Base-by-base conservation (phyloP, 1,284 basidiomycete species). In the Ustilago trichophora region DNA sequence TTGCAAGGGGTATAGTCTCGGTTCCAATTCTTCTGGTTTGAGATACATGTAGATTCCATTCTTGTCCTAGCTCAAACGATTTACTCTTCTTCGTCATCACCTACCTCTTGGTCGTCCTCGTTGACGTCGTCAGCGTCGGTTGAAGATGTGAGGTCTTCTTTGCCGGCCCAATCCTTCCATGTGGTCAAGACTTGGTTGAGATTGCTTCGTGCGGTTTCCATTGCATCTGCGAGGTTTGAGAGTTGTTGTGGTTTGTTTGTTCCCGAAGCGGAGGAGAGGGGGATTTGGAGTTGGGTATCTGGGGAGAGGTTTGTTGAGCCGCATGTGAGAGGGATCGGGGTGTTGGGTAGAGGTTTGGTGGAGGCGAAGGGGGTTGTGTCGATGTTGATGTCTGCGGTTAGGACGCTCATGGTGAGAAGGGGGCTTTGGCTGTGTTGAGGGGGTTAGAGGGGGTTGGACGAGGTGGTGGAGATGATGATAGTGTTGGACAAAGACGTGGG, bases 151-250 rank as follows among this genome's bases (percentile, higher is more conserved):
- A 15, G n/a, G 6, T 33, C 38, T 29, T 71, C 58, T 19, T 71
- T 62, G 9, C 63, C 63, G 6, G 47, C 31, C 68, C 63, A 71
- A 19, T 62, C 57, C 24, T 70, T 70, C 67, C 67, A 70, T 3
- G 34, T 31, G 3, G 67, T 65, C 8, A 70, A 29, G n/a, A 65
- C 5, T 3, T 38, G 29, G 26, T 71, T 71, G 18, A 71, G 33
- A 9, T 37, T 35, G 2, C 47, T n/a, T n/a, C 58, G 19, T 11
- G 68, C 16, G 4, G 33, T 21, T 35, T 66, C 63, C 35, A 71
- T 40, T 12, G 53, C 38, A 15, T 70, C 57, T 38, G 57, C 67
- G 7, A 70, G 46, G 12, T 35, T n/a, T 3, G 37, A 25, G 4
- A 69, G 44, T 10, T 48, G 46, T 36, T 54, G 33, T 11, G 58